phyloP scores from a whole-genome alignment of 2,329 filamentous ascomycete genomes.

The Cercospora beticola region DNA sequence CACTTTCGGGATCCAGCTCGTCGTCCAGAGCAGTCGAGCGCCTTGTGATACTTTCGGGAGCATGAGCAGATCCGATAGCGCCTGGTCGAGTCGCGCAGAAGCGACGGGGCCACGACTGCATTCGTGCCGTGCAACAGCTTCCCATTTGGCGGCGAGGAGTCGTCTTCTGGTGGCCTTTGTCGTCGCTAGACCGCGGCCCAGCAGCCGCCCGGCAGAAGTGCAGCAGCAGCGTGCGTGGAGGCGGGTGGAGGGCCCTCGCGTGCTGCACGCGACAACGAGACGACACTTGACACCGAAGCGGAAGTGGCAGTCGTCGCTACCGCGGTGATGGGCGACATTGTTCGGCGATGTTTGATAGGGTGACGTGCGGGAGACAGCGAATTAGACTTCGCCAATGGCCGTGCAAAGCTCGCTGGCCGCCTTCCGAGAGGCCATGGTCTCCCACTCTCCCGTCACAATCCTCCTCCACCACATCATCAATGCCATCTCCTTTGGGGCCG shows the following conservation, averaged over 20 bases:
- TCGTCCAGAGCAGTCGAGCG: slow-evolving; percentile 18
- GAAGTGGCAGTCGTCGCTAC: neutral
- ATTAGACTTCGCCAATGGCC: slow-evolving; percentile 9
- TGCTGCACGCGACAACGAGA: neutral
- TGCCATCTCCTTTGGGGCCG: neutral
- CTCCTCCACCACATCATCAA: neutral
- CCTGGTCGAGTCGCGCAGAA: slow-evolving; percentile 4
- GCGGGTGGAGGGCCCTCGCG: neutral
- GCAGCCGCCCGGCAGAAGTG: neutral
- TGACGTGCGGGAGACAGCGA: slow-evolving; percentile 1
- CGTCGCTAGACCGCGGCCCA: neutral
- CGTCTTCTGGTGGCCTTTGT: neutral
- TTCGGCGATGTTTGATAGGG: slow-evolving; percentile 1
- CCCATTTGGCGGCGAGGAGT: slow-evolving; percentile 8
- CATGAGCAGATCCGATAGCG: slow-evolving; percentile 17
- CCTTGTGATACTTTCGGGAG: slow-evolving; percentile 25
- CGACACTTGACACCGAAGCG: slow-evolving; percentile 2
- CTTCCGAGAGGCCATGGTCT: neutral
- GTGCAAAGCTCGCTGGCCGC: neutral
- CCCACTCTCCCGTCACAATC: neutral
- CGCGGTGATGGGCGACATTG: neutral
- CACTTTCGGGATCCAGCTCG: slow-evolving; percentile 19
- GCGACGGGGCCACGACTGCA: neutral
- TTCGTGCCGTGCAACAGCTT: slow-evolving; percentile 9
- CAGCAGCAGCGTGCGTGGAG: neutral